Evolutionary conservation across 768 basidiomycete genomes (phyloP).

Genomic region (Cubamyces lactineus): DNA sequence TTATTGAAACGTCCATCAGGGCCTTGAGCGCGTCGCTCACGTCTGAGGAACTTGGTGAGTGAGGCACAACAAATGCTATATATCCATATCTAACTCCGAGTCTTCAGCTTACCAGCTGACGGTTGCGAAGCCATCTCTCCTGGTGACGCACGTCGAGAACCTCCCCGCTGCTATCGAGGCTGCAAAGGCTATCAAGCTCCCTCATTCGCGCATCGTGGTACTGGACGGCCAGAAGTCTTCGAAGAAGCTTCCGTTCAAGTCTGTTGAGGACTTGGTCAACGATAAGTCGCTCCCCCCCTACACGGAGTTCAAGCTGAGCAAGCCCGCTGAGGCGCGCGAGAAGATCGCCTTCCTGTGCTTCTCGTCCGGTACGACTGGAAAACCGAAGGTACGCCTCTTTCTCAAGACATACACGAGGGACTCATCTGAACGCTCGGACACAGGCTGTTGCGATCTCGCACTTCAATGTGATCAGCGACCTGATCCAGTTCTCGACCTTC

Average conservation of each 20-base stretch:
- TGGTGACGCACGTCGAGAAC: slow-evolving; percentile 30
- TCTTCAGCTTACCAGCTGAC: slow-evolving; percentile 32
- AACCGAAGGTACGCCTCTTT: slow-evolving; percentile 14
- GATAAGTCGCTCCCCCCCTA: slow-evolving; percentile 4
- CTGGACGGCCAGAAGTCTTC: slow-evolving; percentile 23
- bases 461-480: slow-evolving; percentile 62
- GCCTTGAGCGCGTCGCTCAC: slow-evolving; percentile 16
- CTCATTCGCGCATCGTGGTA: slow-evolving; percentile 26
- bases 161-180: slow-evolving; percentile 29
- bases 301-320: slow-evolving; percentile 5
- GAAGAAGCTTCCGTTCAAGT: slow-evolving; percentile 2
- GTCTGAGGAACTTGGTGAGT: slow-evolving; percentile 14
- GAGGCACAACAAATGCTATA: too few species aligned
- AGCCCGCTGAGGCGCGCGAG: slow-evolving; percentile 14
- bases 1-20: neutral
- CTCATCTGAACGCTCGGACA: too few species aligned
- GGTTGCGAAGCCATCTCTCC: slow-evolving; percentile 26
- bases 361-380: slow-evolving; percentile 27
- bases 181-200: slow-evolving; percentile 24
- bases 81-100: neutral
- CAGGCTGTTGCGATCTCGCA: slow-evolving; percentile 74
- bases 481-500: slow-evolving; percentile 31
- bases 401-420: neutral
- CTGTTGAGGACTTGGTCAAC: slow-evolving; percentile 11
- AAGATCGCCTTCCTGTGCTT: slow-evolving; percentile 28